Evolutionary conservation across 2,329 filamentous ascomycete genomes (phyloP).

Genomic region (Pseudogymnoascus verrucosus): DNA sequence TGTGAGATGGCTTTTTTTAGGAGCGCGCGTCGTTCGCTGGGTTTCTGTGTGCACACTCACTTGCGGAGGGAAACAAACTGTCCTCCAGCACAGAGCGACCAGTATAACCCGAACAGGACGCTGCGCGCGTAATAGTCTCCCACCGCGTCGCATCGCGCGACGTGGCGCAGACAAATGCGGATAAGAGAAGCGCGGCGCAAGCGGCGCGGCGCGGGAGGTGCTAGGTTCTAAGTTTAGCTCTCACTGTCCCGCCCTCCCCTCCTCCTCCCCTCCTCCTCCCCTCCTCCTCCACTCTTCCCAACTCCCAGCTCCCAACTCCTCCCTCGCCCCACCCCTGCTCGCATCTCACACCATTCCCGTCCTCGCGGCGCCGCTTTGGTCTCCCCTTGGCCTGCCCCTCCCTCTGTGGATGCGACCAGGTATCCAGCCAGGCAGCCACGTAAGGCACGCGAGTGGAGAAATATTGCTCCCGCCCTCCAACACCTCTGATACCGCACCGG

Average conservation of each 20-base stretch:
- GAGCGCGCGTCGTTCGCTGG: neutral
- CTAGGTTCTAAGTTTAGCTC: neutral
- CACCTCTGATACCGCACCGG: neutral
- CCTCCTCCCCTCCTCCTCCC: neutral
- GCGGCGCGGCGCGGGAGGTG: neutral
- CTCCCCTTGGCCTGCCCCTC: neutral
- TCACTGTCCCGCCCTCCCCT: neutral
- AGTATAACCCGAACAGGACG: neutral
- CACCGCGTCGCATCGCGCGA: neutral
- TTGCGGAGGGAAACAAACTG: neutral
- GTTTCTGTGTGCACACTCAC: neutral
- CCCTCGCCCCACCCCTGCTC: neutral
- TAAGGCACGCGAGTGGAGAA: neutral
- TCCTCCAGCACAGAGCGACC: neutral
- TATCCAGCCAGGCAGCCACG: neutral
- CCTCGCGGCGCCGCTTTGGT: neutral
- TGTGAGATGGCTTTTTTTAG: neutral
- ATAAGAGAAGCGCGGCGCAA: neutral
- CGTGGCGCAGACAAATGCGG: neutral
- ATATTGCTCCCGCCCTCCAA: neutral
- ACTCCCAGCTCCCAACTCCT: neutral
- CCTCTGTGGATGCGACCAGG: neutral
- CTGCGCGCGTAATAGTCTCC: neutral
- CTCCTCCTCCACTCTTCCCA: neutral
- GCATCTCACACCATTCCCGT: neutral